A percentile compares a stretch with the other conserved stretches of the same genome.
phyloP scores from a whole-genome alignment of 2,329 filamentous ascomycete species.

The Pestalotiopsis sp. region DNA sequence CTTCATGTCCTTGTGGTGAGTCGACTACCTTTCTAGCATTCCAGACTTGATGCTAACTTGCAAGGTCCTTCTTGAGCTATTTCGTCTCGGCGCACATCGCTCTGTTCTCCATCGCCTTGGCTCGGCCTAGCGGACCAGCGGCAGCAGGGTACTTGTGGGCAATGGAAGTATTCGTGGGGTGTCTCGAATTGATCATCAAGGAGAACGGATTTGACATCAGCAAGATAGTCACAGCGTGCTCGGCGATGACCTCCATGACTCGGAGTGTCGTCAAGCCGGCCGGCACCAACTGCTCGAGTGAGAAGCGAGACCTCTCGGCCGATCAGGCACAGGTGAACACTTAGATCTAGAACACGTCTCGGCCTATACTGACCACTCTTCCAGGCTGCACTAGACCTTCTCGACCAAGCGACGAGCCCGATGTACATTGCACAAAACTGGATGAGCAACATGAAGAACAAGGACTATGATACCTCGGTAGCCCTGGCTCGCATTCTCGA shows the following conservation, averaged over 20 bases:
- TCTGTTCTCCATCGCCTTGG: neutral
- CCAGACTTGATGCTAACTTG: neutral
- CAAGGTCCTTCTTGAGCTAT: neutral
- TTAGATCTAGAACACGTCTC: neutral
- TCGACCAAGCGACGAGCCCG: neutral
- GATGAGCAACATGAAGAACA: constrained; percentile 6
- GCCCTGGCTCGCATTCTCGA: neutral
- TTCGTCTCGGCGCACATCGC: neutral
- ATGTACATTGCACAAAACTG: neutral
- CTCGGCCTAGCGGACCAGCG: neutral
- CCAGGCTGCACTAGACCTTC: neutral
- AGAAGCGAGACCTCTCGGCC: neutral
- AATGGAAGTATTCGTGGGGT: neutral
- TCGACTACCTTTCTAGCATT: neutral
- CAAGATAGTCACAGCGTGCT: neutral
- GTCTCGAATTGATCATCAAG: neutral
- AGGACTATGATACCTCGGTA: neutral
- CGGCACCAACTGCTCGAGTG: neutral
- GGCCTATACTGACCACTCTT: neutral
- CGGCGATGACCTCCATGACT: neutral
- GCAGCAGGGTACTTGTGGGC: neutral
- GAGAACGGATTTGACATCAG: neutral
- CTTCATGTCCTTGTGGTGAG: neutral
- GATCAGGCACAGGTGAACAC: neutral
- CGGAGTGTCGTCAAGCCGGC: neutral